phyloP scores from a whole-genome alignment of 1,284 basidiomycete species.

The Moniliophthora roreri region DNA sequence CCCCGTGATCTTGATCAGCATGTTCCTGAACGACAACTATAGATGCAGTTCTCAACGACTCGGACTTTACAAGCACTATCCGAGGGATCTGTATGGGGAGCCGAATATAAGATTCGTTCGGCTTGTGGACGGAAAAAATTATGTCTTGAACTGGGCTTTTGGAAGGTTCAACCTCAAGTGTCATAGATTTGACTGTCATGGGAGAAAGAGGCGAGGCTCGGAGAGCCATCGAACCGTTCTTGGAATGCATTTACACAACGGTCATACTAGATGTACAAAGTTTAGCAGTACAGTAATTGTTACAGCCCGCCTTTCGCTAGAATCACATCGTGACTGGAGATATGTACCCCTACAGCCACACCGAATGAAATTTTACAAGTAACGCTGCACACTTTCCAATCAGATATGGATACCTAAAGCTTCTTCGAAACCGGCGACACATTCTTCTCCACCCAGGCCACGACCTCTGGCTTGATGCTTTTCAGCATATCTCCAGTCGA shows the following conservation, averaged over 20 bases:
- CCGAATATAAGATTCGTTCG: slow-evolving; percentile 84
- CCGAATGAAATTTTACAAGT: too few relatives aligned
- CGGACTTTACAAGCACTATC: slow-evolving; percentile 60
- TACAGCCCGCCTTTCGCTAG: too few relatives aligned
- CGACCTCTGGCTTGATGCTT: slow-evolving; percentile 43
- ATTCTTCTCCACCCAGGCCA: slow-evolving; percentile 18
- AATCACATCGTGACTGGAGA: too few relatives aligned
- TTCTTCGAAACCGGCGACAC: background rate
- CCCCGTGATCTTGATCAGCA: slow-evolving; percentile 37
- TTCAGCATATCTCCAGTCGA: slow-evolving; percentile 45
- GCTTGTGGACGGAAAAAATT: slow-evolving; percentile 35
- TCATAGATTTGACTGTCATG: slow-evolving; percentile 78
- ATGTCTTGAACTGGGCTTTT: slow-evolving; percentile 91
- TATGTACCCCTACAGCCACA: too few relatives aligned
- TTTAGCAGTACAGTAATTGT: too few relatives aligned
- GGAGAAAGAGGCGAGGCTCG: slow-evolving; percentile 82
- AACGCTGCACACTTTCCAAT: too few relatives aligned
- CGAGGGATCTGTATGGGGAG: slow-evolving; percentile 71
- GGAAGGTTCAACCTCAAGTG: slow-evolving; percentile 73
- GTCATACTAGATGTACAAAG: slow-evolving; percentile 24
- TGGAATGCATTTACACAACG: too few relatives aligned
- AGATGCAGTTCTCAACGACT: slow-evolving; percentile 81
- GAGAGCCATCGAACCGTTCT: slow-evolving; percentile 54
- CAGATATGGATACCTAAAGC: background rate
- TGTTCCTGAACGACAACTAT: slow-evolving; percentile 71